Base-by-base conservation (phyloP, 78 protist species). In the Emiliania huxleyi region DNA sequence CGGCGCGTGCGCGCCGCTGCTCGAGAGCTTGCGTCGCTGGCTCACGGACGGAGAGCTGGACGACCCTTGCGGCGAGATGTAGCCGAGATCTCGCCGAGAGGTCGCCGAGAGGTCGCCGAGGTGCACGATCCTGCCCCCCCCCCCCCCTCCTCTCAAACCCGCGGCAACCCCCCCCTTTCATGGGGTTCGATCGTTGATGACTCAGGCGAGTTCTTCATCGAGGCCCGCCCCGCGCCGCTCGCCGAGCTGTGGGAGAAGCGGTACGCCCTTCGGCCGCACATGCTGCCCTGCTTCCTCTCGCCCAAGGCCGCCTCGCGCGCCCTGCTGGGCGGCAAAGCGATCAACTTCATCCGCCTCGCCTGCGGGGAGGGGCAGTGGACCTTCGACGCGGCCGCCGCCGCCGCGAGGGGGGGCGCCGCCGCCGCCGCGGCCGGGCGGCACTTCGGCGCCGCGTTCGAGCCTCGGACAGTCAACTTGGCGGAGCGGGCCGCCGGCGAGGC, bases 341-440 rank as follows among this genome's bases (percentile, higher is more conserved):
- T 96, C 75, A 93, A 93, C 87, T 96, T 96, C 46, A 90, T 96
- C 93, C 95, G 96, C 11, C 92, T 94, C 1, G 94, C 91, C 87
- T 94, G 96, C 93, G 71, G 44, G 33, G 96, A 93, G 11, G 37
- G 52, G 8, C 52, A 22, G 3, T 91, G 81, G 91, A 0, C 46
- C 8, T 12, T 35, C n/a, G 35, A 1, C 29, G 44, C 18, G 21
- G 1, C 22, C 62, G 1, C 18, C 42, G 40, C 62, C 42, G 40
- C 26, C 29, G 42, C 87, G n/a, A 29, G 19, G 62, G 25, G 19
- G 37, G 21, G 18, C 6, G 73, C 81, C 0, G 38, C 26, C n/a
- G 35, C 81, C 37, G 23, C 81, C 38, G 52, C 52, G n/a, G 75
- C 33, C 29, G 48, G 6, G 44, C 33, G 6, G 91, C 25, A 18